Evolutionary conservation across 331 rosid species (phyloP).

Genomic region (Pyrus hybrid): DNA sequence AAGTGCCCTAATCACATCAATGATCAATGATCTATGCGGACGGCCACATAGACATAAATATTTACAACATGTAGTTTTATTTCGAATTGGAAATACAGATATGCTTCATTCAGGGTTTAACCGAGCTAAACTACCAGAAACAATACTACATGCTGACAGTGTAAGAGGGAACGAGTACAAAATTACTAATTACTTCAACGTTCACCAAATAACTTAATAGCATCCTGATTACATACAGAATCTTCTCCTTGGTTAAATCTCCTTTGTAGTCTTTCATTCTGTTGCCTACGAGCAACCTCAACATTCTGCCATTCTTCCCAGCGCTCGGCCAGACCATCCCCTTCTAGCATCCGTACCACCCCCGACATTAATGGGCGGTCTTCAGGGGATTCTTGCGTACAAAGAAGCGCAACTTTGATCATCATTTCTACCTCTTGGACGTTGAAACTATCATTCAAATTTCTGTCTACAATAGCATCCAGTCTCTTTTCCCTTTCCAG

Average conservation of each 20-base stretch:
- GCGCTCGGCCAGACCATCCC: slow-evolving; percentile 94
- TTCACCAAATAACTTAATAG: slow-evolving; percentile 79
- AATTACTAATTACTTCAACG: slow-evolving; percentile 35
- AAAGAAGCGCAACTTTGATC: slow-evolving; percentile 80
- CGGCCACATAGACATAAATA: too few species aligned
- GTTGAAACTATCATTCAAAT: slow-evolving; percentile 45
- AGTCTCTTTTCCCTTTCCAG: slow-evolving; percentile 74
- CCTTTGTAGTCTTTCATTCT: slow-evolving; percentile 72
- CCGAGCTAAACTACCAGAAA: slow-evolving; percentile 27
- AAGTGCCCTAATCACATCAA: too few species aligned
- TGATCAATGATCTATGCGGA: too few species aligned
- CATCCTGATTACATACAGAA: slow-evolving; percentile 73
- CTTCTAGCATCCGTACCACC: slow-evolving; percentile 91
- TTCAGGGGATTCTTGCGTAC: slow-evolving; percentile 84
- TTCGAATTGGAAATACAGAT: not conserved
- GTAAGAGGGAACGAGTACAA: not conserved
- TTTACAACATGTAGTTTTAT: too few species aligned
- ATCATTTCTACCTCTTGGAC: slow-evolving; percentile 80
- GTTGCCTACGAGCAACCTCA: slow-evolving; percentile 79
- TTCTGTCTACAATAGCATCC: slow-evolving; percentile 70
- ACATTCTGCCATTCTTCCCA: slow-evolving; percentile 95
- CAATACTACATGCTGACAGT: not conserved
- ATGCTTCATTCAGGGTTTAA: not conserved
- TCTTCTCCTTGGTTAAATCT: slow-evolving; percentile 92
- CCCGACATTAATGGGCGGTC: slow-evolving; percentile 89